phyloP scores from a whole-genome alignment of 441 rosid species.

The Brassica hybrid region DNA sequence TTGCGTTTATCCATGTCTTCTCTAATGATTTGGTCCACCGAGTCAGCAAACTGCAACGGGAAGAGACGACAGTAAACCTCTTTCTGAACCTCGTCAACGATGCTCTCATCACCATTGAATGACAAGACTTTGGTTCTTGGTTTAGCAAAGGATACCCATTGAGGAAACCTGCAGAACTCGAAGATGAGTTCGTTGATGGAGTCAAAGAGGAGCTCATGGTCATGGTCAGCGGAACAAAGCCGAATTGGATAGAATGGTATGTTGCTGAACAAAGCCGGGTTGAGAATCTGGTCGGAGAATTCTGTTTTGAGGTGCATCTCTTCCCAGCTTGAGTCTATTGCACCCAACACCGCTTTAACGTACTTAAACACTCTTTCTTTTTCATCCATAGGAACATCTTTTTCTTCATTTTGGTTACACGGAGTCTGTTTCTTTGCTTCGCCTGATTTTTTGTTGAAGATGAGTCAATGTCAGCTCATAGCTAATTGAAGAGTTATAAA shows the following conservation, averaged over 20 bases:
- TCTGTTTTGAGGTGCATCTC: conserved; percentile 65
- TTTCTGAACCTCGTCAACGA: conserved; percentile 62
- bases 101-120: conserved; percentile 11
- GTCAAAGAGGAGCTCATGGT: conserved; percentile 76
- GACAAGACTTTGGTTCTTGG: conserved; percentile 47
- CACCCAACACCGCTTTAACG: conserved; percentile 61
- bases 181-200: conserved; percentile 77
- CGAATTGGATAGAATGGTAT: conserved; percentile 59
- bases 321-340: conserved; percentile 69
- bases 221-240: conserved; percentile 46
- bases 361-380: conserved; percentile 57
- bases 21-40: conserved; percentile 63
- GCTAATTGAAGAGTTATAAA: not conserved
- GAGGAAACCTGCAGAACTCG: conserved; percentile 67
- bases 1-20: conserved; percentile 70
- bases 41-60: conserved; percentile 48
- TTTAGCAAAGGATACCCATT: conserved; percentile 55
- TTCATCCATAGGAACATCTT: too few species aligned
- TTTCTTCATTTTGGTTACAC: too few species aligned
- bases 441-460: conserved; percentile 45
- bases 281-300: conserved; percentile 71
- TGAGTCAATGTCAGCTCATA: conserved; percentile 39
- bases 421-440: too few species aligned
- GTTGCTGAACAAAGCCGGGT: conserved; percentile 60
- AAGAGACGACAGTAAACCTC: conserved; percentile 66